Base-by-base conservation (phyloP, 1,284 basidiomycete species). In the Microbotryomycetes sp. region DNA sequence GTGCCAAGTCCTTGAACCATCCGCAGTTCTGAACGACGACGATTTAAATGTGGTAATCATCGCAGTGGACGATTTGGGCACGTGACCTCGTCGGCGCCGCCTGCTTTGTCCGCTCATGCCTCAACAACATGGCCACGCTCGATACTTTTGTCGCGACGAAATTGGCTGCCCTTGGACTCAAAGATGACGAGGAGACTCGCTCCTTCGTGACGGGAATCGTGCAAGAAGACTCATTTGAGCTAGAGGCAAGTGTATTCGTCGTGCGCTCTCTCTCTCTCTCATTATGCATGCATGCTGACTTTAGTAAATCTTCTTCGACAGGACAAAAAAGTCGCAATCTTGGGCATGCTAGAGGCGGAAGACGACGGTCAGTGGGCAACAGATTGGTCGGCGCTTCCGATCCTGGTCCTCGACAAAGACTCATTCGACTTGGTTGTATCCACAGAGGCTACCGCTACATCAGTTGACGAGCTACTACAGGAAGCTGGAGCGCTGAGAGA, bases 271-370 rank as follows among this genome's bases (percentile, higher is more conserved):
- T 12, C 6, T 12, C 6, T 6, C 16, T 28, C 14, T 28, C 36
- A 19, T 42, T 6, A n/a, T 16, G 47, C 16, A 16, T 3, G 2
- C 29, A 1, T 26, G 15, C n/a, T 22, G n/a, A 49, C 47, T 6
- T n/a, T 4, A 1, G 32, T 2, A 9, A 5, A 6, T 6, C 36
- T 42, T 9, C 19, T 12, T 19, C 3, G 22, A n/a, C 50, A 68
- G 67, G 67, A 69, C 51, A 61, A 65, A 16, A 64, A 59, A 32
- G 60, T 58, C 31, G 67, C 67, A 5, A 64, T 69, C 49, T 30
- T 66, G 4, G 64, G 67, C 9, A 45, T 64, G 53, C 52, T 69
- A 15, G 67, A 69, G 30, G 23, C 49, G 6, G 67, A 69, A 26
- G 66, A 68, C 42, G 67, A 66, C 31, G 62, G 67, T 64, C 12